Percentiles rank a stretch among this genome's conserved stretches.
Conservation (phyloP, 805 yeast genomes). For the Saturnispora hagleri region DNA sequence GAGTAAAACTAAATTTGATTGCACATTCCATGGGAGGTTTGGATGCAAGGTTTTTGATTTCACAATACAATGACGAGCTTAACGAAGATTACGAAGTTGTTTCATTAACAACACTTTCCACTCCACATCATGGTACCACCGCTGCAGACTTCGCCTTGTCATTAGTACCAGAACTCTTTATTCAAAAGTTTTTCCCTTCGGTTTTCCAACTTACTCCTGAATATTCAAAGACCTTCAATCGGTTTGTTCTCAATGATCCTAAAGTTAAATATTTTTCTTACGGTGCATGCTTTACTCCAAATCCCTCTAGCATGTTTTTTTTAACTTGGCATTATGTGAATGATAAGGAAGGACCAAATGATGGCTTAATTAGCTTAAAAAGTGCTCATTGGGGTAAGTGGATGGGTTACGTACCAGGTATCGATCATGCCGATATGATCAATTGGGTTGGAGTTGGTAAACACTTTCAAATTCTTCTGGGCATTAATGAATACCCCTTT, state of each 20-base stretch:
- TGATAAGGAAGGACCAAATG: conserved; percentile 50
- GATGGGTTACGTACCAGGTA: conserved; percentile 65
- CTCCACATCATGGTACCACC: conserved; percentile 85
- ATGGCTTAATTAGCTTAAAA: conserved; percentile 74
- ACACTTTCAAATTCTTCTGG: conserved; percentile 26
- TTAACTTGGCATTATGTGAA: conserved; percentile 58
- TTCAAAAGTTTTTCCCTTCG: conserved; percentile 23
- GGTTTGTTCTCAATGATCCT: conserved; percentile 42
- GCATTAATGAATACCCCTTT: conserved; percentile 27
- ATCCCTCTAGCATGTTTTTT: conserved; percentile 50
- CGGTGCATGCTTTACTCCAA: conserved; percentile 67
- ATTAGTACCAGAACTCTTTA: conserved; percentile 14
- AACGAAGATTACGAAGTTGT: conserved; percentile 41
- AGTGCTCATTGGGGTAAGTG: conserved; percentile 82
- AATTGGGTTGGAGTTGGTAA: conserved; percentile 64
- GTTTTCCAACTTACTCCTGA: conserved; percentile 60
- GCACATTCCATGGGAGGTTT: conserved; percentile 96
- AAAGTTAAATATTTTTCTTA: conserved; percentile 69
- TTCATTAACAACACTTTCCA: conserved; percentile 74
- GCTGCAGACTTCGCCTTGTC: conserved; percentile 61
- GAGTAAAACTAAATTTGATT: conserved; percentile 55
- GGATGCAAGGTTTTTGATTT: conserved; percentile 70
- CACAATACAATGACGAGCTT: conserved; percentile 37
- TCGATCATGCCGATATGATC: conserved; percentile 79
- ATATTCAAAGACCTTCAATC: conserved; percentile 46